Conservation (phyloP, 2,329 filamentous ascomycete species). For the Huntiella bhutanensis region DNA sequence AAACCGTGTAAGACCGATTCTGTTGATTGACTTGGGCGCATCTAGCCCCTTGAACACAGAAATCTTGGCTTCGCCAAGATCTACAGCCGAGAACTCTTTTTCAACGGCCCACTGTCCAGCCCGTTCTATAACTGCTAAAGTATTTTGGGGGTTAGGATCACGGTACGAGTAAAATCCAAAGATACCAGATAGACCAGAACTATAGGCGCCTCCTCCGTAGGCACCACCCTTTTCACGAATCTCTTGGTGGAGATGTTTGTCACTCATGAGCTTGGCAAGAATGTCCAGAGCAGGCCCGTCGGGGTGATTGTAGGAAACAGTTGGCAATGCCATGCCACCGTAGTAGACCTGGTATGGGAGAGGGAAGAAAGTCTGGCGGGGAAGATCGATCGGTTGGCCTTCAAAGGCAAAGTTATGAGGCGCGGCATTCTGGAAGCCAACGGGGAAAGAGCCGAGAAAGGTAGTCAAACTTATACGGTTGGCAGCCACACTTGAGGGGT, state of each 20-base stretch:
- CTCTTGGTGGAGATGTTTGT: conserved; percentile 92
- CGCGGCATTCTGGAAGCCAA: neutral
- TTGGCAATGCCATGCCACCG: conserved; percentile 62
- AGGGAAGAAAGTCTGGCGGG: conserved; percentile 67
- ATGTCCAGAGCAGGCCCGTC: conserved; percentile 69
- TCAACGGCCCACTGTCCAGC: conserved; percentile 71
- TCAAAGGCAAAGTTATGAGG: conserved; percentile 6
- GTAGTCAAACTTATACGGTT: conserved; percentile 54
- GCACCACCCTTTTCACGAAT: conserved; percentile 95
- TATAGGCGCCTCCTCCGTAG: conserved; percentile 81
- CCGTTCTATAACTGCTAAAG: conserved; percentile 63
- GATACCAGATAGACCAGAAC: conserved; percentile 57
- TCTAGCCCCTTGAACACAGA: conserved; percentile 85
- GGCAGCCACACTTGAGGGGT: conserved; percentile 45
- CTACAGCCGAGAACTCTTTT: conserved; percentile 60
- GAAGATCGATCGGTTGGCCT: conserved; percentile 5
- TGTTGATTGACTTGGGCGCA: conserved; percentile 68
- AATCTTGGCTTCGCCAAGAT: conserved; percentile 91
- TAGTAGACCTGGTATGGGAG: conserved; percentile 97
- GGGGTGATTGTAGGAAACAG: conserved; percentile 61
- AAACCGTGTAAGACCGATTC: conserved; percentile 75
- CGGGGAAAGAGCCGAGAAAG: conserved; percentile 27
- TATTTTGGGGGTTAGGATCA: conserved; percentile 85
- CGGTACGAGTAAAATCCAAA: conserved; percentile 96
- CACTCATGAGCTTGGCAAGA: conserved; percentile 77